A percentile compares a stretch with the other conserved stretches of the same genome.
phyloP scores from a whole-genome alignment of 352 stramenopile species.

The Thraustochytrium striatum region DNA sequence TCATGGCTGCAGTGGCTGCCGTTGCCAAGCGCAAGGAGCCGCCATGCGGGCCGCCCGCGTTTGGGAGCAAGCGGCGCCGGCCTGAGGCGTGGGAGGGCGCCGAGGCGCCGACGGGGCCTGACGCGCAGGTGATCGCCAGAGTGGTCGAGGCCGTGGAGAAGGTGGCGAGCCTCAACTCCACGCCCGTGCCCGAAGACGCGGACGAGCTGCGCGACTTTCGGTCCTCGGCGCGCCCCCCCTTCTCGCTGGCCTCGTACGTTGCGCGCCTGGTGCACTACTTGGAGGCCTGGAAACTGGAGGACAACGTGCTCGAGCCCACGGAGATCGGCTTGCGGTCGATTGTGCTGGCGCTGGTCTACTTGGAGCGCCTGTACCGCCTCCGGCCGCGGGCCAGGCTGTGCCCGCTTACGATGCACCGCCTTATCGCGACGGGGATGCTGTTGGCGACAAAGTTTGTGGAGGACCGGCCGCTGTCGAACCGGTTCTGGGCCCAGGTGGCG shows the following conservation, averaged over 20 bases:
- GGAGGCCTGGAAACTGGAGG: neutral
- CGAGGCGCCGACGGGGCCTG: neutral
- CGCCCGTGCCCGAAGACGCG: neutral
- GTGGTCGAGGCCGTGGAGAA: conserved; percentile 8
- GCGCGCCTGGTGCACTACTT: conserved; percentile 41
- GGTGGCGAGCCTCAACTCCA: conserved; percentile 12
- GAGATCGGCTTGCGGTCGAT: conserved; percentile 7
- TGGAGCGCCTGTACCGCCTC: conserved; percentile 13
- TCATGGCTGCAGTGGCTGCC: too few species aligned
- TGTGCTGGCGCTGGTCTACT: conserved; percentile 25
- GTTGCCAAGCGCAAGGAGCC: too few species aligned
- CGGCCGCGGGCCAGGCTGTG: neutral
- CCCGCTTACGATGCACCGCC: conserved; percentile 37
- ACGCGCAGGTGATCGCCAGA: neutral
- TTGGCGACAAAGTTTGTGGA: conserved; percentile 41
- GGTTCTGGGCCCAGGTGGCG: conserved; percentile 43
- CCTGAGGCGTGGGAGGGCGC: too few species aligned
- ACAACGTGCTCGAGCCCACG: neutral
- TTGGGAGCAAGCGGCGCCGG: too few species aligned
- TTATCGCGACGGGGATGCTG: conserved; percentile 29
- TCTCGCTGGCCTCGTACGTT: conserved; percentile 12
- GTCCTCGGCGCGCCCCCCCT: neutral
- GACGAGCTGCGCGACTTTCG: conserved; percentile 23
- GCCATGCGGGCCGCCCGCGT: too few species aligned
- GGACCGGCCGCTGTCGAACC: conserved; percentile 18